Evolutionary conservation across 2,329 filamentous ascomycete species (phyloP), one percentile per base, ranked within the genome.

Genomic region (Pyrenochaeta sp.): DNA sequence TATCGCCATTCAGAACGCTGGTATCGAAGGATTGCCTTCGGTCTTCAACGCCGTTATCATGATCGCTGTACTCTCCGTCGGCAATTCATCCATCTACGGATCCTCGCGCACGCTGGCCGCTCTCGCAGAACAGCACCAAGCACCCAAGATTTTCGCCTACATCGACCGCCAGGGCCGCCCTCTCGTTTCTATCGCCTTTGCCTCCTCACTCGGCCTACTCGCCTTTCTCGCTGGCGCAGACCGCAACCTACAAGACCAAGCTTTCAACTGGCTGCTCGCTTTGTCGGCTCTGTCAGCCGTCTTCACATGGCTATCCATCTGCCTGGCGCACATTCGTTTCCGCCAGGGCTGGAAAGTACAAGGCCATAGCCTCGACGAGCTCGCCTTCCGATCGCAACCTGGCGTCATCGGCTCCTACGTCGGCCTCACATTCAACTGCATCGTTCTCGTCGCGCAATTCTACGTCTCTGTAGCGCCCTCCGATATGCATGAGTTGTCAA

Each of bases 11-110:
- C 83, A 90, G 65, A 90, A 93, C 62, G 92, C 93, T 1, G 90
- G 91, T 8, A 96, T 97, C 68, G 80, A 86, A 42, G 89, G 90
- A 2, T 85, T 97, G 2, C 92, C 92, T 1, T 93, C 91, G 0
- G 85, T 97, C 52, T 96, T 97, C 90, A 97, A 98, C 77, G 88
- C 88, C n/a, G 92, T 97, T 59, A 97, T 97, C 75, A 88, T 97
- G 72, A 88, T 96, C 61, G 90, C 93, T 22, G 93, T 97, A 24
- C 81, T 97, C 24, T 96, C 92, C 0, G 93, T 97, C 58, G 93
- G 93, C 56, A 97, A 97, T 78, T 94, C 92, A 6, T 89, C 93
- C 60, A 90, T 97, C 58, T 98, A 96, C 71, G 94, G 93, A 36
- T 94, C 92, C 25, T 96, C 92, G 1, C 89, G 94, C 68, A 97